phyloP scores from a whole-genome alignment of 1,284 basidiomycete species.

The Gomphus bonarii region DNA sequence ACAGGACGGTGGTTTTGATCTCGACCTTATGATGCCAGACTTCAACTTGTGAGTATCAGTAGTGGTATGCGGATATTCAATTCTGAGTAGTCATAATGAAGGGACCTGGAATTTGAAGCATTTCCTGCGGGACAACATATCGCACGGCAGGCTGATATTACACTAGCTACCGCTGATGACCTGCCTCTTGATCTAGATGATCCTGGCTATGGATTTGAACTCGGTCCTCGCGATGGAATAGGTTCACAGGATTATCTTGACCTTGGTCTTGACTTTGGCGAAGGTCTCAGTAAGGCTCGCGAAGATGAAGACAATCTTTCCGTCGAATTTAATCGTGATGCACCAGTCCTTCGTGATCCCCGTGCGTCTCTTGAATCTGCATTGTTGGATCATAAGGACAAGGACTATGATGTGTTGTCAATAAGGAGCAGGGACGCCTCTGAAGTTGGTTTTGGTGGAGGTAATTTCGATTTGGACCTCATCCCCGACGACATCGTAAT shows the following conservation, averaged over 20 bases:
- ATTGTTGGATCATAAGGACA: slow-evolving; percentile 37
- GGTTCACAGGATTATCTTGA: slow-evolving; percentile 71
- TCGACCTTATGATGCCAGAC: slow-evolving; percentile 75
- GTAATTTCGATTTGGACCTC: slow-evolving; percentile 32
- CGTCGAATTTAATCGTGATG: slow-evolving; percentile 69
- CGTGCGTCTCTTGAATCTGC: slow-evolving; percentile 49
- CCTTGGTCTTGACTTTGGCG: slow-evolving; percentile 63
- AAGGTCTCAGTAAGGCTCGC: slow-evolving; percentile 35
- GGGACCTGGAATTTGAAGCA: slow-evolving; percentile 70
- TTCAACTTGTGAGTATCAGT: slow-evolving; percentile 52
- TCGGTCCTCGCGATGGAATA: slow-evolving; percentile 71
- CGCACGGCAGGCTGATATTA: slow-evolving; percentile 77
- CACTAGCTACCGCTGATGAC: slow-evolving; percentile 61
- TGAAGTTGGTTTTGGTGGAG: slow-evolving; percentile 53
- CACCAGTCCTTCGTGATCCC: slow-evolving; percentile 32
- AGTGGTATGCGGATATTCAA: not conserved
- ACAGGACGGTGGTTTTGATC: slow-evolving; percentile 54
- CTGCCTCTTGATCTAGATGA: slow-evolving; percentile 51
- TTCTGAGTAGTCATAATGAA: slow-evolving; percentile 20
- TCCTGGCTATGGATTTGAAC: slow-evolving; percentile 48
- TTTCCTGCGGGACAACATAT: slow-evolving; percentile 68
- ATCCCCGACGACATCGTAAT: slow-evolving; percentile 30
- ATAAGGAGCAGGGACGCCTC: slow-evolving; percentile 52
- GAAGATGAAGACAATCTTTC: slow-evolving; percentile 44
- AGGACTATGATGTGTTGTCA: slow-evolving; percentile 50